A percentile compares a stretch with the other conserved stretches of the same genome.
Evolutionary conservation across 306 rosid genomes (phyloP).

Genomic region (Mimosa bimucronata): DNA sequence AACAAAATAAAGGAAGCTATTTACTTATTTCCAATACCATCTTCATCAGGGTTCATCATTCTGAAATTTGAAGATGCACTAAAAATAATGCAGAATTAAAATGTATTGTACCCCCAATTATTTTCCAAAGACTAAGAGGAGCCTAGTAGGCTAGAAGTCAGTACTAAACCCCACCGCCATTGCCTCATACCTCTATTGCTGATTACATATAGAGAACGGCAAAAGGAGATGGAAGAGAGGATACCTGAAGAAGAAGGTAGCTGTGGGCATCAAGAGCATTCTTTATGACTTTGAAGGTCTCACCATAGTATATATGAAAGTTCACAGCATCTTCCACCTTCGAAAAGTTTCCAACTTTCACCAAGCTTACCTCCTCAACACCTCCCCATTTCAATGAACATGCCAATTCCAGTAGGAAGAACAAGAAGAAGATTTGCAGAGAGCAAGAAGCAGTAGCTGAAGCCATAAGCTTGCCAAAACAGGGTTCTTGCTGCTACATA

Average conservation of each 20-base stretch:
- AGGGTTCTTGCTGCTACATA: neutral
- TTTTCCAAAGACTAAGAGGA: neutral
- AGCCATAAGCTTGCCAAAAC: conserved; percentile 40
- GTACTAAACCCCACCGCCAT: neutral
- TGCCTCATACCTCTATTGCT: neutral
- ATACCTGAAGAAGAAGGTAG: conserved; percentile 96
- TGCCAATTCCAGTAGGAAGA: conserved; percentile 25
- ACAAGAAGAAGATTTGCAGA: conserved; percentile 40
- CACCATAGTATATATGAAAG: conserved; percentile 87
- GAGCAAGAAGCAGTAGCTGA: conserved; percentile 23
- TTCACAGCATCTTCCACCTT: conserved; percentile 81
- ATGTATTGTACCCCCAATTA: neutral
- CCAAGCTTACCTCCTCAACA: conserved; percentile 44
- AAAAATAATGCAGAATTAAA: neutral
- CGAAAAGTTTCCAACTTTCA: conserved; percentile 59
- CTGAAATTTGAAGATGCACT: neutral
- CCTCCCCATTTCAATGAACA: conserved; percentile 40
- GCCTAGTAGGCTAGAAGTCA: neutral
- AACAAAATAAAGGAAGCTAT: conserved; percentile 10
- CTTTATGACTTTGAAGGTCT: conserved; percentile 91
- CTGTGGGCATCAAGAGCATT: conserved; percentile 83
- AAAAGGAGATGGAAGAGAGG: neutral
- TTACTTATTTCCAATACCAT: neutral
- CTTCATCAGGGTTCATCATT: neutral
- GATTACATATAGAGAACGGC: neutral